Conservation (phyloP, 495 filamentous ascomycete species). For the Penicillium roqueforti region DNA sequence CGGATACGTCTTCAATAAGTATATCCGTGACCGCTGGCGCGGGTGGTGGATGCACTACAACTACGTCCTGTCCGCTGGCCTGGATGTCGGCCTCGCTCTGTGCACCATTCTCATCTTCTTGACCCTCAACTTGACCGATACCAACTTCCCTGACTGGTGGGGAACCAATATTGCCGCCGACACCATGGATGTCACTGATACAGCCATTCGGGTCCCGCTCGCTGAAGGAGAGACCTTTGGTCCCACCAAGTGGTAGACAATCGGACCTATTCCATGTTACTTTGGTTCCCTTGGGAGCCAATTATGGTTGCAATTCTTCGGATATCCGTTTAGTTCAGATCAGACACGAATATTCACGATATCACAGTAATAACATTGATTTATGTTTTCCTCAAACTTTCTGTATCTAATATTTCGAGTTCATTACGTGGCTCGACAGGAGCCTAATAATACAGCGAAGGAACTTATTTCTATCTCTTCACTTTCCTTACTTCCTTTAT, state of each 20-base stretch:
- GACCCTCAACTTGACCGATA: constrained; percentile 52
- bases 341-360: constrained; percentile 1
- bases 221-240: constrained; percentile 56
- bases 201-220: constrained; percentile 32
- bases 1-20: constrained; percentile 64
- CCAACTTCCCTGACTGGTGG: constrained; percentile 59
- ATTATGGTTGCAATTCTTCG: not conserved
- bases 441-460: not conserved
- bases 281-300: not conserved
- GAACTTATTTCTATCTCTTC: not conserved
- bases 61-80: constrained; percentile 67
- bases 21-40: constrained; percentile 54
- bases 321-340: not conserved
- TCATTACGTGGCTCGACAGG: not conserved
- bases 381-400: not conserved
- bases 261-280: not conserved
- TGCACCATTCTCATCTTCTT: constrained; percentile 70
- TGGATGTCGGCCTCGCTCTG: constrained; percentile 64
- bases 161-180: constrained; percentile 50
- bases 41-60: constrained; percentile 80
- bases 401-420: not conserved
- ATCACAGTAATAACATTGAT: not conserved
- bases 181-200: constrained; percentile 43
- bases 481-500: too few species aligned
- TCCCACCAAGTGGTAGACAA: constrained; percentile 43